Base-by-base conservation (phyloP, 352 stramenopile species). In the Globisporangium mamillatum region DNA sequence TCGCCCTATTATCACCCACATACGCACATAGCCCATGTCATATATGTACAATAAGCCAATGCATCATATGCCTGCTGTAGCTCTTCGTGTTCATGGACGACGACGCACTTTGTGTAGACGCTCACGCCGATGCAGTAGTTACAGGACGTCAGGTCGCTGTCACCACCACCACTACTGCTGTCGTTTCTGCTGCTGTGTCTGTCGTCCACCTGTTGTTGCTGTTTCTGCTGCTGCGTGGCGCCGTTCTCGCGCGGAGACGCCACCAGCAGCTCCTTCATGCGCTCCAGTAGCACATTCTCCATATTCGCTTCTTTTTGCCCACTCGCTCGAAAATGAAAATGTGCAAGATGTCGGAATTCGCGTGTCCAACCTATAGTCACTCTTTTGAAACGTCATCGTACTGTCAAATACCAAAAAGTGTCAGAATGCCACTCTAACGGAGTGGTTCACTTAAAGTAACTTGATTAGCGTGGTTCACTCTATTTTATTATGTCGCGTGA, bases 41-140 rank as follows among this genome's bases (percentile, higher is more conserved):
- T 25, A 10, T 22, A 20, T 48, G 10, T 7, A 22, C 24, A 22
- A 24, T 9, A 25, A 9, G 12, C 2, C n/a, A 38, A 48, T n/a
- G 38, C 38, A 20, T n/a, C 12, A 48, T 48, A 8, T 57, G 16
- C 4, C n/a, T 57, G 16, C 22, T 7, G 7, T 41, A 22, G 7
- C 25, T 3, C 54, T 3, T 20, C 27, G 25, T 41, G 20, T 20
- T 38, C 36, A 53, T 29, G 48, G 27, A 32, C 27, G 67, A 48
- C 4, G 24, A 44, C 75, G 57, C 70, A 91, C 83, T 78, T 87
- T 65, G 76, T 91, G 78, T 91, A 91, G 9, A 91, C 75, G 52
- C 79, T 86, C 41, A 91, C 60, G 54, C 83, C 83, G 7, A 91
- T 50, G 63, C 83, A 91, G 68, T 84, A 83, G 57, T 48, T 82